phyloP scores from a whole-genome alignment of 805 yeast species.

The Ogataea wickerhamii region DNA sequence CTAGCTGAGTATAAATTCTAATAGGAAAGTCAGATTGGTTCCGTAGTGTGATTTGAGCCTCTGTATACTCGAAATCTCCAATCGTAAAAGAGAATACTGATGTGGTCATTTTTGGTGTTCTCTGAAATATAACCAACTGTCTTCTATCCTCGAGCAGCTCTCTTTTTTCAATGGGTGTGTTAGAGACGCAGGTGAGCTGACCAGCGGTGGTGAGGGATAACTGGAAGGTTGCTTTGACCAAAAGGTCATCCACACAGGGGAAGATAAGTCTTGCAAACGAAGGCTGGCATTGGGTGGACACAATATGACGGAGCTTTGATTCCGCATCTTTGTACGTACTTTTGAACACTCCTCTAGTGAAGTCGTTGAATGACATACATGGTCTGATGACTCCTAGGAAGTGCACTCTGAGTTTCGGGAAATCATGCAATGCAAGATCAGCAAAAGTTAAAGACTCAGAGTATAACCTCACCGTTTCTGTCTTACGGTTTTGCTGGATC shows the following conservation, averaged over 20 bases:
- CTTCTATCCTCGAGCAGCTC: constrained; percentile 14
- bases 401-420: constrained; percentile 26
- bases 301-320: constrained; percentile 49
- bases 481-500: constrained; percentile 35
- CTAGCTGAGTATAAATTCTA: constrained; percentile 53
- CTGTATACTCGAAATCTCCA: constrained; percentile 62
- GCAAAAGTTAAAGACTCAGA: constrained; percentile 26
- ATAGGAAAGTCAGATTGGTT: constrained; percentile 38
- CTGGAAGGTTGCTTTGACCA: constrained; percentile 48
- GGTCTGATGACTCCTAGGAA: constrained; percentile 52
- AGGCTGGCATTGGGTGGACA: constrained; percentile 76
- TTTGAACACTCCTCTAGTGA: constrained; percentile 63
- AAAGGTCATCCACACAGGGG: constrained; percentile 68
- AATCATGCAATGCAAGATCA: constrained; percentile 6
- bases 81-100: constrained; percentile 65
- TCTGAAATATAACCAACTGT: constrained; percentile 42
- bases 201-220: constrained; percentile 45
- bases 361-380: constrained; percentile 50
- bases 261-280: constrained; percentile 56
- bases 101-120: constrained; percentile 57
- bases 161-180: constrained; percentile 35
- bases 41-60: constrained; percentile 30
- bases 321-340: constrained; percentile 55
- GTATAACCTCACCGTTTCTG: constrained; percentile 33
- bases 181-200: constrained; percentile 50